These are phyloP conservation scores for Hepatocystis sp. DNA, from an alignment of 169 alveolate species.

Conservation along the genomic window DNA sequence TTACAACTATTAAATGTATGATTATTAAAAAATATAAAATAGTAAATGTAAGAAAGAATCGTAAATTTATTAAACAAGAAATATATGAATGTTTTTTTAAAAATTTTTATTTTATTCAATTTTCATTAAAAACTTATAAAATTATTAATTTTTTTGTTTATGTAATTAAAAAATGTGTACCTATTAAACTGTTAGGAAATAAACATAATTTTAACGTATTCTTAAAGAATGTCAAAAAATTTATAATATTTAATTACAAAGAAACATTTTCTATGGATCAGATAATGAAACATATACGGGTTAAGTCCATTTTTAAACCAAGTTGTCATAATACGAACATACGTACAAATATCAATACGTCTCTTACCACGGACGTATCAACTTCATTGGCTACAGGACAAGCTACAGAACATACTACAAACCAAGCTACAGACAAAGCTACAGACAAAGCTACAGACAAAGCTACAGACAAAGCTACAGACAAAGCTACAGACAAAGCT, in stretches of 20 bases:
- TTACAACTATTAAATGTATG: conserved; percentile 34
- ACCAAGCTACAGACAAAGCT: too few species aligned
- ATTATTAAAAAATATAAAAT: conserved; percentile 51
- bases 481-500: too few species aligned
- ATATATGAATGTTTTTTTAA: conserved; percentile 63
- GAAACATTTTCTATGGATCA: conserved; percentile 73
- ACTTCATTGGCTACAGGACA: too few species aligned
- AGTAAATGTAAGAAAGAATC: conserved; percentile 41
- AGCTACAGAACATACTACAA: too few species aligned
- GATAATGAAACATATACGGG: conserved; percentile 52
- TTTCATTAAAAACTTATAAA: conserved; percentile 46
- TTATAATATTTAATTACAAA: conserved; percentile 46
- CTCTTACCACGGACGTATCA: too few species aligned
- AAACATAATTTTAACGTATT: conserved; percentile 67
- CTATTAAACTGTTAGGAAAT: conserved; percentile 51
- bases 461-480: too few species aligned
- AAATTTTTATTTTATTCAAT: conserved; percentile 49
- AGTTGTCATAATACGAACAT: background rate
- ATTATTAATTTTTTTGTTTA: conserved; percentile 47
- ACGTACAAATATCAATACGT: too few species aligned
- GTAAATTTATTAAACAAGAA: conserved; percentile 64
- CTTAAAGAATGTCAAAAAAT: conserved; percentile 68
- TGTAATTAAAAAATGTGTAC: conserved; percentile 69
- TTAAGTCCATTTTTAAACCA: conserved; percentile 30
- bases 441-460: too few species aligned